A percentile compares a stretch with the other conserved stretches of the same genome.
Conservation (phyloP, 2,329 filamentous ascomycete genomes). For the Diaporthe velutina region DNA sequence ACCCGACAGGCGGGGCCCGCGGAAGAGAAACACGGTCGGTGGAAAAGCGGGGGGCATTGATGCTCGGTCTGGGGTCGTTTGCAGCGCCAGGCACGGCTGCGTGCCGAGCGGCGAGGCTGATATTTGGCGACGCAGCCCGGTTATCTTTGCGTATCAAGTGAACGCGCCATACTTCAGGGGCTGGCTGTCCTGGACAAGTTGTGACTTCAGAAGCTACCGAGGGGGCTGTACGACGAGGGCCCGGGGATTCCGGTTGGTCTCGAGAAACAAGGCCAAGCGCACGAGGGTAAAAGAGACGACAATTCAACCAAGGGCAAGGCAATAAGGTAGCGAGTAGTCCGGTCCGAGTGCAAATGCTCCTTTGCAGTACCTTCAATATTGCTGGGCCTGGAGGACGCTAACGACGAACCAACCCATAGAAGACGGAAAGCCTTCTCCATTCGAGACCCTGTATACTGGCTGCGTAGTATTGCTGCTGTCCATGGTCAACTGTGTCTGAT, state of each 20-base stretch:
- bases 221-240: too few species aligned
- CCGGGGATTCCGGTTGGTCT: background rate
- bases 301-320: background rate
- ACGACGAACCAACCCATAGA: background rate
- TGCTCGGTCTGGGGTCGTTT: background rate
- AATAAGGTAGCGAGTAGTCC: background rate
- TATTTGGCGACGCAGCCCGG: background rate
- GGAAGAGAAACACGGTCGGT: background rate
- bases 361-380: background rate
- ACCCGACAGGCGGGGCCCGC: conserved; percentile 25
- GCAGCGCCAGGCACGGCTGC: background rate
- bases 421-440: background rate
- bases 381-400: background rate
- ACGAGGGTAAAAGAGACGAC: background rate
- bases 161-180: background rate
- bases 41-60: background rate
- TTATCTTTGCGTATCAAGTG: background rate
- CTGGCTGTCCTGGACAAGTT: background rate
- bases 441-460: background rate
- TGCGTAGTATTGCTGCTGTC: background rate
- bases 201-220: too few species aligned
- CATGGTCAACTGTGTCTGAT: background rate
- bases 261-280: background rate
- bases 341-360: background rate
- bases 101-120: background rate